Base-by-base conservation (phyloP, 139 green algal genomes). In the Chlorella sp. region DNA sequence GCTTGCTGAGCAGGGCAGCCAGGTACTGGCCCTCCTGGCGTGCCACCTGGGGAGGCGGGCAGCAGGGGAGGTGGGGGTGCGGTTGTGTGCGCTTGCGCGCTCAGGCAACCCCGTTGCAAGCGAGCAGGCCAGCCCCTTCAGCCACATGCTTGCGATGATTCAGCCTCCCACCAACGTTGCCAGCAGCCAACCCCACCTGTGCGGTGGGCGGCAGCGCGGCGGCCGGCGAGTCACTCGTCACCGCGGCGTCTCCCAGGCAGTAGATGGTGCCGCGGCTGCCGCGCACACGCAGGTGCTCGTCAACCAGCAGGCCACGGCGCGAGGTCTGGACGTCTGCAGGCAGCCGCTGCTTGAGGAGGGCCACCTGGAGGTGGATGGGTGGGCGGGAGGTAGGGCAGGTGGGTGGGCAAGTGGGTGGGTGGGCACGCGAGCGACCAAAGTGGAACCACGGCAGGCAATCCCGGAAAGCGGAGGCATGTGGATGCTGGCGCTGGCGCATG, bases 1-100 rank as follows among this genome's bases (percentile, higher is more conserved):
- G 36, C 62, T 77, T 73, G 43, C 41, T 83, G 26, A 92, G 82
- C 24, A 93, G 58, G 26, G 80, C 75, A 0, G 85, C 91, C 64
- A 94, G 72, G 54, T 92, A 92, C 79, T 92, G 41, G 28, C 90
- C 91, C 82, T 94, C 64, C 86, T 94, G 92, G 48, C 74, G 77
- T 0, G 92, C 92, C 56, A 93, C 91, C 86, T 94, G 90, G 16
- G 51, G 51, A 60, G 14, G 51, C 51, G 24, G 51, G 51, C 51
- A 60, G 51, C 2, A 26, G 51, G 9, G 51, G 13, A 60, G 51
- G 13, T 19, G 51, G 16, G 51, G 51, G 14, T n/a, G n/a, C n/a
- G 51, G 2, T 60, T 60, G 51, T 54, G 8, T 54, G 46, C 8
- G 11, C 8, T 11, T 8, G 46, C 46, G n/a, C n/a, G n/a, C n/a